A percentile compares a stretch with the other conserved stretches of the same genome.
Conservation (phyloP, 2,329 filamentous ascomycete genomes). For the Helotiales sp. region DNA sequence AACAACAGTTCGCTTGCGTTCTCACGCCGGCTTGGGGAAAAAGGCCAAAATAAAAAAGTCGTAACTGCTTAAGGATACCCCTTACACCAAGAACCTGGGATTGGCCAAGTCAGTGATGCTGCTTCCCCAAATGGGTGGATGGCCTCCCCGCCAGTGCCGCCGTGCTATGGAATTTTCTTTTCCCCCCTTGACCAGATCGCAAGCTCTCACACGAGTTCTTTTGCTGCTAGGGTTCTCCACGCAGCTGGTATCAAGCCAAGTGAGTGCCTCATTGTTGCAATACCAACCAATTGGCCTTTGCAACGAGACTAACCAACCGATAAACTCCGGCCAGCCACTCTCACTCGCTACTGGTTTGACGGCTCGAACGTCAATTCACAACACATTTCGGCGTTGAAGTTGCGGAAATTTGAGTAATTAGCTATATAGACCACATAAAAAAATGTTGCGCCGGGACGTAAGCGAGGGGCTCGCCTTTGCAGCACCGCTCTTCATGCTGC, state of each 20-base stretch:
- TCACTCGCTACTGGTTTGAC: slow-evolving; percentile 1
- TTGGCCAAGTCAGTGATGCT: not conserved
- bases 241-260: not conserved
- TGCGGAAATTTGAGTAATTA: not conserved
- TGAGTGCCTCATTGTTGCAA: not conserved
- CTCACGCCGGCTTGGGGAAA: not conserved
- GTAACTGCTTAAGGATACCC: slow-evolving; percentile 9
- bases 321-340: not conserved
- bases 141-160: not conserved
- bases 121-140: not conserved
- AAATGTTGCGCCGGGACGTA: not conserved
- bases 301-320: not conserved
- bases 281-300: not conserved
- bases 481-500: not conserved
- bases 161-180: not conserved
- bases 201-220: not conserved
- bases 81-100: not conserved
- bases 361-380: not conserved
- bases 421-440: not conserved
- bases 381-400: not conserved
- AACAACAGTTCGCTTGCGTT: not conserved
- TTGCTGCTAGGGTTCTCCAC: not conserved
- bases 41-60: not conserved
- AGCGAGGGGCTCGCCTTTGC: not conserved
- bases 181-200: not conserved